These are phyloP conservation scores for Talaromyces wortmannii DNA, from an alignment of 495 filamentous ascomycete genomes.

Conservation along the genomic window DNA sequence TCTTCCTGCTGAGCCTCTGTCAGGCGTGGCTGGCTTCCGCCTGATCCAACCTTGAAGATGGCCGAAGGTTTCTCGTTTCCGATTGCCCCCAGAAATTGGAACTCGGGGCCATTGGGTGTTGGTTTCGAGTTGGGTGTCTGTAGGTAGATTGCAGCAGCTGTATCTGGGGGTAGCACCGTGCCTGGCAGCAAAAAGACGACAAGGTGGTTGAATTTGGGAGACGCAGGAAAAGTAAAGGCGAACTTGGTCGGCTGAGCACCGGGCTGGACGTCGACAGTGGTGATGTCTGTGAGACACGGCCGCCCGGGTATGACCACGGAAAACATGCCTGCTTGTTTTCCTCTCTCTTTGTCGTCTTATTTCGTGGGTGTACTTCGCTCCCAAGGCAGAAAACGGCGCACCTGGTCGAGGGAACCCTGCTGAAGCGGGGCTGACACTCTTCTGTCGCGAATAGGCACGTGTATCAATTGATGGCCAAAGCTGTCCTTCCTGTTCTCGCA, in stretches of 20 bases:
- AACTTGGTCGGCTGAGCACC: slow-evolving; percentile 56
- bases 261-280: slow-evolving; percentile 40
- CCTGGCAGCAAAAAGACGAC: slow-evolving; percentile 88
- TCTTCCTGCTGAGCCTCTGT: slow-evolving; percentile 28
- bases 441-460: not conserved
- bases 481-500: no score
- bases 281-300: slow-evolving; percentile 55
- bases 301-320: slow-evolving; percentile 50
- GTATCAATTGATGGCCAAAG: no score
- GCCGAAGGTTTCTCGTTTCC: slow-evolving; percentile 83
- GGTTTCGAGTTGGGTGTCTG: slow-evolving; percentile 46
- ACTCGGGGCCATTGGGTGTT: slow-evolving; percentile 37
- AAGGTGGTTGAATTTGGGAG: slow-evolving; percentile 66
- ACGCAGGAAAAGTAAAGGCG: slow-evolving; percentile 53
- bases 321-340: slow-evolving; percentile 29
- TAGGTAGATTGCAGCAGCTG: slow-evolving; percentile 85
- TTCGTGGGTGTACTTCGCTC: no score
- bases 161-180: slow-evolving; percentile 60
- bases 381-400: no score
- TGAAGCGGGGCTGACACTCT: not conserved
- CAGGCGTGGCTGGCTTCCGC: slow-evolving; percentile 10
- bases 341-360: no score
- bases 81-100: slow-evolving; percentile 81
- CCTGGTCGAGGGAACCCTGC: no score
- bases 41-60: slow-evolving; percentile 62